Evolutionary conservation across 2,329 filamentous ascomycete species (phyloP).

Genomic region (Neonectria coccinea): DNA sequence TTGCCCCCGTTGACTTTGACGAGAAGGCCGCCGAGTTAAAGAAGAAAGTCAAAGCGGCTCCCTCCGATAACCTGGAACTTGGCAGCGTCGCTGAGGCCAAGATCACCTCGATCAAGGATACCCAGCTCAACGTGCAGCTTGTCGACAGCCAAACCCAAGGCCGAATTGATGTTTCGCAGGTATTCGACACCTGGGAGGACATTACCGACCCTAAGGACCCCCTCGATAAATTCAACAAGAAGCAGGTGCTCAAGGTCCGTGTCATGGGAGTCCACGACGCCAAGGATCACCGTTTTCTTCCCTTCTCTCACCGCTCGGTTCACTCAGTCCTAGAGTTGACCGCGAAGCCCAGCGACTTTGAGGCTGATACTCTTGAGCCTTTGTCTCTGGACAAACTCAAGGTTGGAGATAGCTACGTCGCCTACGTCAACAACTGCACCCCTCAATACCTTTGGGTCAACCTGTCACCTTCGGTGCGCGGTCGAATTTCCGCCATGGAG

Average conservation of each 20-base stretch:
- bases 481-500: constrained; percentile 84
- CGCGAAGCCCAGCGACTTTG: constrained; percentile 76
- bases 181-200: constrained; percentile 89
- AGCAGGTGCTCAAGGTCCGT: constrained; percentile 78
- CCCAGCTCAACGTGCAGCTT: constrained; percentile 91
- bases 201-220: constrained; percentile 86
- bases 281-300: constrained; percentile 89
- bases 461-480: constrained; percentile 87
- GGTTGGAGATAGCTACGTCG: constrained; percentile 77
- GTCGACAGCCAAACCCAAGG: constrained; percentile 81
- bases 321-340: constrained; percentile 91
- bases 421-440: constrained; percentile 90
- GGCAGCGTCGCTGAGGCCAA: constrained; percentile 81
- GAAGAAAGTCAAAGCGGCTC: constrained; percentile 50
- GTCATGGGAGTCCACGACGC: constrained; percentile 91
- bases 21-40: constrained; percentile 57
- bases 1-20: constrained; percentile 62
- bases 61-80: constrained; percentile 73
- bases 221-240: constrained; percentile 76
- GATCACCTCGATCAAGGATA: constrained; percentile 87
- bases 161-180: constrained; percentile 91
- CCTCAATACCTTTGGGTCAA: constrained; percentile 90
- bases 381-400: constrained; percentile 80
- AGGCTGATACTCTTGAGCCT: constrained; percentile 57
- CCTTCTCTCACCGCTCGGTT: constrained; percentile 85